These are phyloP conservation scores for Myxozyma udenii DNA, from an alignment of 805 yeast genomes.

Conservation along the genomic window DNA sequence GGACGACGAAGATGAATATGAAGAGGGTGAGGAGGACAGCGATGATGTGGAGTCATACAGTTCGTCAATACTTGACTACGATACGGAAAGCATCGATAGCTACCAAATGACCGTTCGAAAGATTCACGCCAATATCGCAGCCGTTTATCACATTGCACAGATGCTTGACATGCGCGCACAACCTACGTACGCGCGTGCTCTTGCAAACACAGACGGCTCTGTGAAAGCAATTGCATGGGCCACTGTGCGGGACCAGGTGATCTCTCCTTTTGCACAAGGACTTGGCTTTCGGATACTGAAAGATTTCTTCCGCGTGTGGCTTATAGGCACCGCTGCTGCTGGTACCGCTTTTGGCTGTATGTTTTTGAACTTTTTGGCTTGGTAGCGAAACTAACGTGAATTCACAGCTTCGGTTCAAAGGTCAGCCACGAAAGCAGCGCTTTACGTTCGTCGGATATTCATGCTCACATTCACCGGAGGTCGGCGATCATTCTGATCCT, in stretches of 20 bases:
- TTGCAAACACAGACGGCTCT: slow-evolving; percentile 22
- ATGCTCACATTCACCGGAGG: too few species aligned
- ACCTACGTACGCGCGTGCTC: slow-evolving; percentile 13
- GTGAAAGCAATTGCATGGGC: slow-evolving; percentile 8
- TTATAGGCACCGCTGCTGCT: not conserved
- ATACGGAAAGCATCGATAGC: too few species aligned
- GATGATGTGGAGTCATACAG: slow-evolving; percentile 1
- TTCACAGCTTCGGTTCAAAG: too few species aligned
- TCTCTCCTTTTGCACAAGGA: slow-evolving; percentile 29
- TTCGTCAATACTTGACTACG: slow-evolving; percentile 6
- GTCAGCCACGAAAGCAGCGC: too few species aligned
- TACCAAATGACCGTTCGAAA: not conserved
- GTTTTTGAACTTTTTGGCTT: not conserved
- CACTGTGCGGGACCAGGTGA: slow-evolving; percentile 27
- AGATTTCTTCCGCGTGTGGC: slow-evolving; percentile 15
- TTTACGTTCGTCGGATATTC: too few species aligned
- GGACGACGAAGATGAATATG: not conserved
- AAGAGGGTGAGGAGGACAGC: not conserved
- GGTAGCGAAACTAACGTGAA: too few species aligned
- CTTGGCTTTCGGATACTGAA: slow-evolving; percentile 12
- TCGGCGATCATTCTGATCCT: too few species aligned
- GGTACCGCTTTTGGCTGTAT: slow-evolving; percentile 20
- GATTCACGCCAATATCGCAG: slow-evolving; percentile 3
- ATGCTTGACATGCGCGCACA: slow-evolving; percentile 27
- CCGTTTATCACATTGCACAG: slow-evolving; percentile 5